Percentiles rank a stretch among this genome's conserved stretches.
Conservation (phyloP, 225 moss, liverwort and hornwort species). For the Physcomitrium patens region DNA sequence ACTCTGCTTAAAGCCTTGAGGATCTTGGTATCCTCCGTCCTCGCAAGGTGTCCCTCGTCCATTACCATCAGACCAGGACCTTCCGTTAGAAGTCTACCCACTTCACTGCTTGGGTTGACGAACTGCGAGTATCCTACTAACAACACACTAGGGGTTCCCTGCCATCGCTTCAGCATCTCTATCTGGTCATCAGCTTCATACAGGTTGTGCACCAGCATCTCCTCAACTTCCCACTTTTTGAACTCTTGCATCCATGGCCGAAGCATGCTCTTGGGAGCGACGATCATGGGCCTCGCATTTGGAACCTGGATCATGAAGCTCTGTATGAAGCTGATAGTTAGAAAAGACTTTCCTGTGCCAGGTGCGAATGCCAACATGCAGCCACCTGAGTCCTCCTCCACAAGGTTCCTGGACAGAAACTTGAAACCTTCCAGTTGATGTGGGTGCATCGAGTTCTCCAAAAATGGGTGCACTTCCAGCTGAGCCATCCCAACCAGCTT, state of each 20-base stretch:
- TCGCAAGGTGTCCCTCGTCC: slow-evolving; percentile 88
- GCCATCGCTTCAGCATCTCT: slow-evolving; percentile 69
- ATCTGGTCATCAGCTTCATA: slow-evolving; percentile 55
- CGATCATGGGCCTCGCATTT: slow-evolving; percentile 52
- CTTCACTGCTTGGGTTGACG: slow-evolving; percentile 53
- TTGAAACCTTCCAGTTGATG: slow-evolving; percentile 65
- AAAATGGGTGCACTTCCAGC: slow-evolving; percentile 46
- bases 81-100: slow-evolving; percentile 51
- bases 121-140: slow-evolving; percentile 74
- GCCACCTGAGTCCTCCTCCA: slow-evolving; percentile 55
- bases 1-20: slow-evolving; percentile 67
- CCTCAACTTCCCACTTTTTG: slow-evolving; percentile 70
- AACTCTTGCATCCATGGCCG: slow-evolving; percentile 67
- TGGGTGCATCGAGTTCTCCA: slow-evolving; percentile 44
- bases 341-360: slow-evolving; percentile 71
- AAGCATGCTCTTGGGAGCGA: slow-evolving; percentile 87
- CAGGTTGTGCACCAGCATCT: slow-evolving; percentile 51
- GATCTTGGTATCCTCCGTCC: slow-evolving; percentile 77
- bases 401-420: slow-evolving; percentile 49
- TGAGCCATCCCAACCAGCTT: slow-evolving; percentile 15
- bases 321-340: slow-evolving; percentile 66
- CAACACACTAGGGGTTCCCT: slow-evolving; percentile 71
- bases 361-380: slow-evolving; percentile 78
- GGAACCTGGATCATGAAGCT: slow-evolving; percentile 72
- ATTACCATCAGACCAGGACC: slow-evolving; percentile 77